Percentiles rank a stretch among this genome's conserved stretches.
Conservation (phyloP, 495 filamentous ascomycete genomes). For the Delitschia confertaspora region DNA sequence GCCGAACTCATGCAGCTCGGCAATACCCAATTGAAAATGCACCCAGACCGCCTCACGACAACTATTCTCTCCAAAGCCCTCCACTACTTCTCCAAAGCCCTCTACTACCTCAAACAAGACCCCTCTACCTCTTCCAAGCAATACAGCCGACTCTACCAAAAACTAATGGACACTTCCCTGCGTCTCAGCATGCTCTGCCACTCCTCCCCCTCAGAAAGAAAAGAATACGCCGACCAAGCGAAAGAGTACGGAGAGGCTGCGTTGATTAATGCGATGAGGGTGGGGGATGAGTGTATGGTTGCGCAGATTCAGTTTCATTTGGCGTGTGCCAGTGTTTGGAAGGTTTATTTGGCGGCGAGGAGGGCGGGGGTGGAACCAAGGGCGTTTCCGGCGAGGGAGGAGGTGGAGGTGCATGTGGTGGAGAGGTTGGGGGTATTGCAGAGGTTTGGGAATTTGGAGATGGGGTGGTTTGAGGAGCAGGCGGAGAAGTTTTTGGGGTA, state of each 20-base stretch:
- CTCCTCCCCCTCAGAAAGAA: not conserved
- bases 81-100: conserved; percentile 5
- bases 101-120: conserved; percentile 5
- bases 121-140: conserved; percentile 10
- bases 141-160: conserved; percentile 9
- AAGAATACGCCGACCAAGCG: conserved; percentile 7
- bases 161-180: conserved; percentile 7
- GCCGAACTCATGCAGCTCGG: conserved; percentile 6
- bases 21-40: conserved; percentile 2
- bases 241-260: conserved; percentile 6
- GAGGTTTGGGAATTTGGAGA: conserved; percentile 3
- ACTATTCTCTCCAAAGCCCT: conserved; percentile 4
- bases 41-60: conserved; percentile 3
- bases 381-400: not conserved
- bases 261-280: conserved; percentile 2
- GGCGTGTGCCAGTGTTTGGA: conserved; percentile 10
- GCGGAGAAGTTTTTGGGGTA: conserved; percentile 8
- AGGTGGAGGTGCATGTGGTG: conserved; percentile 2
- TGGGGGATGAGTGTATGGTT: conserved; percentile 10
- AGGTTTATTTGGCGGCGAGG: conserved; percentile 6
- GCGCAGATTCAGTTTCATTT: conserved; percentile 11
- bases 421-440: conserved; percentile 1
- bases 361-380: conserved; percentile 3
- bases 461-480: conserved; percentile 5
- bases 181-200: conserved; percentile 1